Evolutionary conservation across 352 stramenopile species (phyloP), one percentile per base, ranked within the genome.

Genomic region (Phytophthora idaei): DNA sequence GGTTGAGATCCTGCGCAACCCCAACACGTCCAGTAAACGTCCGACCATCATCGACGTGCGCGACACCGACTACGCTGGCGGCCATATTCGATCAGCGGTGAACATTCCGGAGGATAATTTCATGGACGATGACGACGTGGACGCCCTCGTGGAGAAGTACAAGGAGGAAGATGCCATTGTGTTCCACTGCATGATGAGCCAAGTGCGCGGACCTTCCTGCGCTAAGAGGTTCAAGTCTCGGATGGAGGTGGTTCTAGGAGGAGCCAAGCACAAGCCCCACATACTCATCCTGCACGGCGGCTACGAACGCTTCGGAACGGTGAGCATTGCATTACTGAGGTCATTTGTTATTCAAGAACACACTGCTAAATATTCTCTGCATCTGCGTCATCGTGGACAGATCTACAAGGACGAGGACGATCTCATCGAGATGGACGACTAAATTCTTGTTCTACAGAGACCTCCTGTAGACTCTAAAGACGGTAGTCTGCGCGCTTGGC

Each of bases 141-240:
- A 96, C 64, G 78, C 77, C 44, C 69, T 96, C 29, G 83, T 96
- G 50, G 41, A 70, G 21, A 80, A 79, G 46, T 90, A 86, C 71
- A 81, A 90, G 67, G 61, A 86, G 56, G 71, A 87, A 52, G 69
- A 84, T 32, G 55, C 74, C 49, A 77, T 96, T 68, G 81, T 96
- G 27, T 94, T 96, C 62, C 88, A 96, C 72, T 96, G 88, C 76
- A 94, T 94, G 85, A 77, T 96, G 74, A 96, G 85, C 37, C 88
- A 95, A 67, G 74, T 95, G 45, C 88, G 88, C 37, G 88, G 85
- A 1, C 88, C 88, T 15, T 85, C 77, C n/a, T 95, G 88, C 55
- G 88, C 88, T 41, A 80, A 83, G 45, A 84, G 88, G 29, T 94
- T 95, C 56, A 76, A 86, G 56, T 70, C 74, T 56, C 85, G 88